Evolutionary conservation across 169 alveolate species (phyloP), one percentile per base, ranked within the genome.

Genomic region (Eimeria tenella): DNA sequence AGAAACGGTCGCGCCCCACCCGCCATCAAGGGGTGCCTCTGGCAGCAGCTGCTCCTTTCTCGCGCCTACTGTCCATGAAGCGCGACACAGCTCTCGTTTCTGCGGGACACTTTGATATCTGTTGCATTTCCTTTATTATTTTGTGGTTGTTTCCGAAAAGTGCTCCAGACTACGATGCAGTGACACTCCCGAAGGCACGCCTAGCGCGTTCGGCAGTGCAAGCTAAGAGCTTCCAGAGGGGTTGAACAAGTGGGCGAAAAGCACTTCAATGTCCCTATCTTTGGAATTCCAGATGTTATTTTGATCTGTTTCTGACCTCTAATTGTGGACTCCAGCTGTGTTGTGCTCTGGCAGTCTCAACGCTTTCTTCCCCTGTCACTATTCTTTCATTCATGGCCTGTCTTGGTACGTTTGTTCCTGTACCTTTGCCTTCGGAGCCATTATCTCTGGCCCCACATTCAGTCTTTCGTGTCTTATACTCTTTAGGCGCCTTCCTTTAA

Each of bases 181-280:
- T 6, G 75, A 23, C 90, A 49, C 60, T 21, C 75, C 55, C 74
- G 75, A 56, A 82, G 74, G 90, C 60, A 25, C 60, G 31, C 71
- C 7, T 58, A 55, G 90, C 90, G 71, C 75, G 74, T 31, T 82
- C 86, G 68, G 90, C 74, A 58, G 90, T 82, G 74, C 90, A 79
- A n/a, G 49, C 70, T 55, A 53, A 21, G 49, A 31, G 31, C 15
- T 11, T 31, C 19, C 42, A 17, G 63, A 56, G 60, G 25, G 74
- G 75, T 25, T 9, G 74, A 15, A 58, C 53, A n/a, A 3, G 49
- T 68, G 70, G 70, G 23, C 9, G n/a, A 58, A 58, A 82, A 21
- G 58, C 23, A 23, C 13, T 10, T 19, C 56, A 25, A 31, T 82
- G 74, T 23, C 58, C 58, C 50, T 55, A 3, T 81, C 74, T 82